Percentiles rank a stretch among this genome's conserved stretches.
These are phyloP conservation scores for Dioscorea alata DNA, from an alignment of 106 monocot species.

Conservation along the genomic window DNA sequence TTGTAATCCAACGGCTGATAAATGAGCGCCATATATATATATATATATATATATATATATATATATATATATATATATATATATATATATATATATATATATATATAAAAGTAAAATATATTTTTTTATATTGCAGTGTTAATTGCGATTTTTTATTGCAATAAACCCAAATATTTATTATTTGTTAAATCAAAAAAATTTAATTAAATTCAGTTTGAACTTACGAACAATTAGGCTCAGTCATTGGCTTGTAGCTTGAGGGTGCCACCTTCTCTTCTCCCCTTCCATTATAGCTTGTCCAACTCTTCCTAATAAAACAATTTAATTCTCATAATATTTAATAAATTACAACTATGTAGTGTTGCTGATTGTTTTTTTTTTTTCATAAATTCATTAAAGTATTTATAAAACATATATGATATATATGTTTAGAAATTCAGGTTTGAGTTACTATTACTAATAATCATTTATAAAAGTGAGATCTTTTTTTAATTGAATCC, in stretches of 20 bases:
- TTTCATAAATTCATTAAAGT: neutral
- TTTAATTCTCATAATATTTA: neutral
- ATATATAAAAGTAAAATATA: neutral
- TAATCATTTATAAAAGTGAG: too few species aligned
- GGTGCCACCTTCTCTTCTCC: neutral
- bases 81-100: neutral
- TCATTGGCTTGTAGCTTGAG: conserved; percentile 8
- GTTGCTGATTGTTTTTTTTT: too few species aligned
- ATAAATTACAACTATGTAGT: neutral
- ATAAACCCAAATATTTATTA: neutral
- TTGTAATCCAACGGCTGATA: too few species aligned
- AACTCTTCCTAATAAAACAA: neutral
- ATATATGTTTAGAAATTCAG: too few species aligned
- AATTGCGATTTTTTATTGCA: too few species aligned
- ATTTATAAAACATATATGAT: neutral
- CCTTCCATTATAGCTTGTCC: neutral
- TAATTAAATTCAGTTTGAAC: neutral
- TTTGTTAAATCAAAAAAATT: too few species aligned
- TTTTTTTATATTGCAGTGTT: too few species aligned
- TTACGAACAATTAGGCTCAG: conserved; percentile 39
- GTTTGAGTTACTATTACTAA: too few species aligned
- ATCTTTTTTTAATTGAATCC: too few species aligned
- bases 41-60: too few species aligned
- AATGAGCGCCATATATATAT: too few species aligned
- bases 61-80: too few species aligned